Evolutionary conservation across 192 early-diverging fungal genomes (phyloP), one percentile per base, ranked within the genome.

Genomic region (Diversispora eburnea): DNA sequence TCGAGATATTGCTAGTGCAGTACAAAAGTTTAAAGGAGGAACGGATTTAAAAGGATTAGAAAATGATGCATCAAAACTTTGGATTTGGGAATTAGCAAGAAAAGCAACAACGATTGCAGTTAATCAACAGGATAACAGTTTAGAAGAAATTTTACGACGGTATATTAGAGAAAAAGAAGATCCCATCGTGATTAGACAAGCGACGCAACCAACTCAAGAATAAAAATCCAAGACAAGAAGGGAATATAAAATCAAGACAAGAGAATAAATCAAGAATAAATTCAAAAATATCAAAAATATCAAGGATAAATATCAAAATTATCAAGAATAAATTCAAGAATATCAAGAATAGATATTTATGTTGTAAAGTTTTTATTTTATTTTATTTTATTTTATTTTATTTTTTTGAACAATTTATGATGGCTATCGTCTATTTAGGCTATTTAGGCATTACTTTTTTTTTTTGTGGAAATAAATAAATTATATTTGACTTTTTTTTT

Each of bases 151-250:
- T 8, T 63, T 73, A 42, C 22, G 17, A 64, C 20, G 54, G 9
- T 73, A 73, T 73, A 73, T 73, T 19, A 73, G 51, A 52, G 61
- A 73, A 43, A 73, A 73, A 41, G 59, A 71, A 10, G 69, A 70
- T 58, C 69, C 55, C 47, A 47, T 54, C 12, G 51, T 10, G 51
- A 54, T 33, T 33, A 33, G 51, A 17, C 51, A 54, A 54, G n/a
- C 51, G n/a, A 17, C 51, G 12, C 51, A 54, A 54, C 12, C 51
- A 54, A 13, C 51, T 54, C 51, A 9, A 54, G 13, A 54, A 54
- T 54, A 54, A 54, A 54, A 54, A 54, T 54, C n/a, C 4, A 17
- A 54, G 4, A 17, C 4, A 10, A 54, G n/a, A 17, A 54, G n/a
- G 12, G 51, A 3, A 17, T 54, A 52, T 52, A 10, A 10, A 10